Percentiles rank a stretch among this genome's conserved stretches.
These are phyloP conservation scores for Aspergillus oerlinghausenensis DNA, from an alignment of 2,329 filamentous ascomycete genomes.

Conservation along the genomic window DNA sequence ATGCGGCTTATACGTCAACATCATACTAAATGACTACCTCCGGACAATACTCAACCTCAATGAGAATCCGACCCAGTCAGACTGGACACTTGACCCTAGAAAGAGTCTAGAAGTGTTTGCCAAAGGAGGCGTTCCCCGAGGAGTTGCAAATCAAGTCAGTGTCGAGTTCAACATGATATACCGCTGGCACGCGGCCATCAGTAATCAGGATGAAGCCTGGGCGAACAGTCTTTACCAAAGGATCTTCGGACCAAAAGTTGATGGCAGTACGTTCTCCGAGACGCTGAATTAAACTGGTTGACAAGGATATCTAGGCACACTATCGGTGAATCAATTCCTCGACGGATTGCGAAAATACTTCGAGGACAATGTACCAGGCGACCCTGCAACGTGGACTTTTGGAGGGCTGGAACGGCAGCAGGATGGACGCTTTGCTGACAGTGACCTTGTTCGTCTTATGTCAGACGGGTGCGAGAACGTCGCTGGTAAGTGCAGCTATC, in stretches of 20 bases:
- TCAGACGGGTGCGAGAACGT: neutral
- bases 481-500: neutral
- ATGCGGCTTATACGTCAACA: slow-evolving; percentile 31
- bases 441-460: slow-evolving; percentile 1
- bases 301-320: neutral
- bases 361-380: neutral
- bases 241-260: neutral
- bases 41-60: slow-evolving; percentile 29
- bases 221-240: slow-evolving; percentile 23
- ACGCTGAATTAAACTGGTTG: neutral
- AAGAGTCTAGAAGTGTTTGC: neutral
- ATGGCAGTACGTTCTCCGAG: neutral
- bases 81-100: slow-evolving; percentile 5
- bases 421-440: slow-evolving; percentile 2
- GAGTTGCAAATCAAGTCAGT: slow-evolving; percentile 48
- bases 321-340: slow-evolving; percentile 1
- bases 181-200: slow-evolving; percentile 47
- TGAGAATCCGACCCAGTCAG: slow-evolving; percentile 1
- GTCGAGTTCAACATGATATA: slow-evolving; percentile 53
- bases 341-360: neutral
- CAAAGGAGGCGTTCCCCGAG: slow-evolving; percentile 32
- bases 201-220: slow-evolving; percentile 44
- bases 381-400: slow-evolving; percentile 1
- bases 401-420: neutral
- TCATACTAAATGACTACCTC: slow-evolving; percentile 31